Evolutionary conservation across 208 protist genomes (phyloP), one percentile per base, ranked within the genome.

Genomic region (Leishmania guyanensis): DNA sequence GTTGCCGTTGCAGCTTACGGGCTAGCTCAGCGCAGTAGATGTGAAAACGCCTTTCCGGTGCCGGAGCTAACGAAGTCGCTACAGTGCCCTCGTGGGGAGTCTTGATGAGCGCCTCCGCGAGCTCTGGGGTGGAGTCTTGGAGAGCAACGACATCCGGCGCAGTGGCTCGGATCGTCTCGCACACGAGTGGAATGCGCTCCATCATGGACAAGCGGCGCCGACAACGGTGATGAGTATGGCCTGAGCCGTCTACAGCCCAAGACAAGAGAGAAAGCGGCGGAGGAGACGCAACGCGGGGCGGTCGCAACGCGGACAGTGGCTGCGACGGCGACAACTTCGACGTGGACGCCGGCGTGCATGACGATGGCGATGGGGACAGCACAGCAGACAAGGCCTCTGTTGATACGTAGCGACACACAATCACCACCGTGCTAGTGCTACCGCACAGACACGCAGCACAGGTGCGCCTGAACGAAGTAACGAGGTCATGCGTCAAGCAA

Each of bases 131-230:
- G 36, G 92, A 95, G 86, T 94, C 90, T 84, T 97, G 93, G 65
- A 97, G 82, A 3, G 91, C 90, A n/a, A 97, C 93, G 29, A 97
- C 85, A 68, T 97, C 93, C 5, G 93, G 80, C 1, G 83, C 85
- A 62, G 85, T 77, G 9, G 64, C 72, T 3, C 36, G 29, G 39
- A 97, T 91, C 66, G 89, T 90, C 77, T 82, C 77, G 46, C 87
- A 88, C 33, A 97, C 72, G 26, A 86, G 79, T 20, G 87, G 88
- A 29, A 94, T 81, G 36, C 91, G 87, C 76, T 93, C 78, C 16
- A 78, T 72, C 43, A 95, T 74, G 4, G 81, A 58, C 0, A 95
- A 83, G 17, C 93, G 91, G 22, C 93, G 93, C 6, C 53, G 65
- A 77, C 86, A 95, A 74, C 87, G 86, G 54, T 82, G 86, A 73